Evolutionary conservation across 768 basidiomycete genomes (phyloP), one percentile per base, ranked within the genome.

Genomic region (Tylopilus felleus): DNA sequence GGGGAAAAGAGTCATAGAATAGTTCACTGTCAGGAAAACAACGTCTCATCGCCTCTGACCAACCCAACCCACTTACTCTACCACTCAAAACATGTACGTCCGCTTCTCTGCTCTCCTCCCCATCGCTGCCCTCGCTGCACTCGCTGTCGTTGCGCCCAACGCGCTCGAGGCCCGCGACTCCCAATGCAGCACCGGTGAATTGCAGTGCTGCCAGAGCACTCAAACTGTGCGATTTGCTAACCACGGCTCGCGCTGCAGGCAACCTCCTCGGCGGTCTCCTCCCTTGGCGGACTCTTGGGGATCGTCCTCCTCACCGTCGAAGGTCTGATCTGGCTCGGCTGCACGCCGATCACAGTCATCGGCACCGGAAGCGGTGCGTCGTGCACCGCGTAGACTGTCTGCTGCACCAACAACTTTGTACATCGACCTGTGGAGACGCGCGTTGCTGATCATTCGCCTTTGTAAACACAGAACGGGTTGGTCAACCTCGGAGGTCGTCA

Each of bases 171-270:
- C 33, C 3, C 55, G 45, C 8, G 41, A 28, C 31, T 27, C 50
- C 3, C 23, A 51, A 14, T 65, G 63, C 21, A 33, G 44, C 44
- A 63, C 57, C 0, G 64, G 63, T 3, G 10, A 47, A 1, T 8
- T 49, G 2, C 50, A 53, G 4, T 64, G 64, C 47, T 64, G 61
- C 35, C 12, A 8, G 16, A 49, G 4, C 5, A 51, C 48, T 23
- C 21, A 42, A n/a, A 3, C 16, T 2, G 61, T 60, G 10, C 31
- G 55, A 7, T 22, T 8, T n/a, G n/a, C n/a, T n/a, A n/a, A n/a
- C n/a, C n/a, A n/a, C n/a, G n/a, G n/a, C n/a, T n/a, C n/a, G 3
- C n/a, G n/a, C 21, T 19, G 19, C 44, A 60, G 60, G 4, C 42
- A 14, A 43, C 0, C 35, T 8, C 27, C 51, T 19, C 40, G 0